Base-by-base conservation (phyloP, 2,329 filamentous ascomycete species). In the Aureobasidium zeae region DNA sequence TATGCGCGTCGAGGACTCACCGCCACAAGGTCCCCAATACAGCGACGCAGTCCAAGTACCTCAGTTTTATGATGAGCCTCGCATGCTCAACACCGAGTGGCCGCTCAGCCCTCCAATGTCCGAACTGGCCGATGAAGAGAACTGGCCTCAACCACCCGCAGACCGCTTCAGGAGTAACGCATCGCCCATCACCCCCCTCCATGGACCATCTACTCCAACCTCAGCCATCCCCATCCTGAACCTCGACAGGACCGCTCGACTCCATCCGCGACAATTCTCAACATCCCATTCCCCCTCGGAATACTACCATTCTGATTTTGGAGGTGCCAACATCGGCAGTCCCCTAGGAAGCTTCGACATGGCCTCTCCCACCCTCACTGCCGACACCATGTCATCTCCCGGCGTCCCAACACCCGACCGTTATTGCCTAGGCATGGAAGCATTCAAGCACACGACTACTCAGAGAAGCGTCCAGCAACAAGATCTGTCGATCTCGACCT, bases 301-400 rank as follows among this genome's bases (percentile, higher is more conserved):
- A 16, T 29, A 43, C 16, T 43, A 34, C 12, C 39, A 43, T 22
- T 30, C 47, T 8, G 32, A 21, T 25, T 24, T 29, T 17, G 21
- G 26, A 13, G 31, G 31, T 15, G 24, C 17, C 24, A 39, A 37
- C 37, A n/a, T n/a, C n/a, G n/a, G n/a, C n/a, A 30, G 21, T 15
- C 28, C 38, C 32, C 29, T 29, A 29, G 33, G 37, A 19, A 43
- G 21, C 35, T 48, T 52, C 38, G 53, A 53, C 33, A 46, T 57
- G 19, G 44, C 45, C 16, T 62, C 59, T 3, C 59, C 59, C 7
- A 57, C 56, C 10, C 59, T 61, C 47, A 55, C 53, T 22, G 56
- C 53, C 29, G 53, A 52, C 24, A 61, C 59, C 12, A 38, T 59
- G 17, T 43, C 38, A 5, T 42, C 38, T 11, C 29, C 39, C 16